Percentiles rank a stretch among this genome's conserved stretches.
Evolutionary conservation across 345 rosid species (phyloP).

Genomic region (Rhizophora apiculata): DNA sequence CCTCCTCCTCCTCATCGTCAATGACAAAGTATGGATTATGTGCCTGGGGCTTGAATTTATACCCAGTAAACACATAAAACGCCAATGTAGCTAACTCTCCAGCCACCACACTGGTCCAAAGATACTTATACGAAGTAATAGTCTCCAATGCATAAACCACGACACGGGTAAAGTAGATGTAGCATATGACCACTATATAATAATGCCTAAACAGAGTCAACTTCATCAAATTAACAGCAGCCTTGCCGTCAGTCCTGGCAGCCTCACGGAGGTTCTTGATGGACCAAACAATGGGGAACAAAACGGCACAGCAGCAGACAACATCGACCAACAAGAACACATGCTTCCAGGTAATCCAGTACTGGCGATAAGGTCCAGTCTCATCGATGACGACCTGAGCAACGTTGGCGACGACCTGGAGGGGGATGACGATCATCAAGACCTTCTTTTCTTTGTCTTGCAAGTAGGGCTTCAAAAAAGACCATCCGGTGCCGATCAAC

Average conservation of each 20-base stretch:
- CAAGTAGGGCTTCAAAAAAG: constrained; percentile 86
- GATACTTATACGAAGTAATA: constrained; percentile 81
- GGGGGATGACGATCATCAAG: constrained; percentile 89
- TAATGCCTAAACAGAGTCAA: constrained; percentile 89
- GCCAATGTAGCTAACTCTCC: constrained; percentile 84
- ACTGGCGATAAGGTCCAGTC: constrained; percentile 74
- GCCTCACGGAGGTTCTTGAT: constrained; percentile 96
- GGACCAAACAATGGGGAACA: constrained; percentile 98
- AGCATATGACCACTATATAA: constrained; percentile 91
- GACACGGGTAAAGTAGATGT: constrained; percentile 89
- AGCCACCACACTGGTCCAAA: constrained; percentile 90
- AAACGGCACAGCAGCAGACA: constrained; percentile 86
- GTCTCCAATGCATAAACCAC: constrained; percentile 88
- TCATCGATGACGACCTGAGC: constrained; percentile 92
- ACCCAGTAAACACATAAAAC: constrained; percentile 85
- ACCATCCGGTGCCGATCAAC: constrained; percentile 93
- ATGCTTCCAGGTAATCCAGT: constrained; percentile 88
- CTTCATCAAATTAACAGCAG: constrained; percentile 89
- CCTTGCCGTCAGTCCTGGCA: constrained; percentile 89
- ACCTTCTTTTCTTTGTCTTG: constrained; percentile 98
- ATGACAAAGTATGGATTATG: constrained; percentile 92
- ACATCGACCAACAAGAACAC: constrained; percentile 91
- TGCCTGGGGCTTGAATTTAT: constrained; percentile 82
- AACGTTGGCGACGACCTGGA: constrained; percentile 83
- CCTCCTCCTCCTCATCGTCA: constrained; percentile 98